Evolutionary conservation across 495 filamentous ascomycete species (phyloP), one percentile per base, ranked within the genome.

Genomic region (Letharia columbiana): DNA sequence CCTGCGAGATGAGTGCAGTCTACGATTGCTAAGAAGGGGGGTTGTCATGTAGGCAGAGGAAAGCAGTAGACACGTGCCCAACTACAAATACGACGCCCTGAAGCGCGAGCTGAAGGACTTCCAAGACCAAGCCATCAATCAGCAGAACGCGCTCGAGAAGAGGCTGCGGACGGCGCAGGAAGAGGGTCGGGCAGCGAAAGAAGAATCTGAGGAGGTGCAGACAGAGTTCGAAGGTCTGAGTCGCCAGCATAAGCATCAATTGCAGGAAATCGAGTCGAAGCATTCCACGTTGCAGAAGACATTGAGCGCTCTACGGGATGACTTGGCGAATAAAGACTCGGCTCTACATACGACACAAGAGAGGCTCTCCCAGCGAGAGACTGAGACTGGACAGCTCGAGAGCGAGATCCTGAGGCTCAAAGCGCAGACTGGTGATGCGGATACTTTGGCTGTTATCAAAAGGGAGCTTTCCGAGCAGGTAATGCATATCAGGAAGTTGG

Each of bases 381-480:
- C 78, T 3, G 85, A 90, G 40, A 77, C 89, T 47, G 89, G 86
- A 0, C 76, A 85, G 13, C 74, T 98, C 5, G 91, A 97, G 78
- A 86, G 87, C 10, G 91, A 96, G 49, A 85, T 96, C 40, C 77
- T 96, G 62, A 83, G 84, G 44, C 77, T 93, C 15, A 96, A 90
- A 72, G 88, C 91, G 6, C 88, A 92, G 69, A 89, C 88, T 2
- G 92, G 87, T 31, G 94, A 97, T 75, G 84, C 86, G 1, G 91
- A 96, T 69, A 91, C 89, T 3, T 77, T 96, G 49, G 81, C 78
- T 9, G 85, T 96, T 60, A 85, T 98, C 54, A 91, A 91, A 74
- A 84, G 89, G 68, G 91, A 97, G 75, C 81, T 99, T 18, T 84
- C 84, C 10, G 92, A 97, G 52, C 94, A 98, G 71, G 89, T 98